phyloP scores from a whole-genome alignment of 306 rosid genomes.

The Macrotyloma uniflorum region DNA sequence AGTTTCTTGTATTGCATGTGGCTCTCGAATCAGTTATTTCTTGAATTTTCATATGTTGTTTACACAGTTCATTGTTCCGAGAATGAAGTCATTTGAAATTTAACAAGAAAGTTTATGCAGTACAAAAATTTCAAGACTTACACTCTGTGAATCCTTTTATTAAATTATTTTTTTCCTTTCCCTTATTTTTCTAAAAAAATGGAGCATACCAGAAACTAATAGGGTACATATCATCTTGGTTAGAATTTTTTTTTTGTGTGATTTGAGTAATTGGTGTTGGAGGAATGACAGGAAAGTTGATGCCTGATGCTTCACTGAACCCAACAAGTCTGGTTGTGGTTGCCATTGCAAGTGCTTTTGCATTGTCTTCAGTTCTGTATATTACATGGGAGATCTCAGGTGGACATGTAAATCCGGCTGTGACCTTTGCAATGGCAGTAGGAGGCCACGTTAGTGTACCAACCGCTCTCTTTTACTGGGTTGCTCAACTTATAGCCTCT shows the following conservation, averaged over 20 bases:
- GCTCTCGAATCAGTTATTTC: not conserved
- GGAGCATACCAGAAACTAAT: not conserved
- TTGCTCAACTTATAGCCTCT: conserved; percentile 77
- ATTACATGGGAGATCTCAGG: conserved; percentile 68
- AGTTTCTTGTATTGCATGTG: not conserved
- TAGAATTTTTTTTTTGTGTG: not conserved
- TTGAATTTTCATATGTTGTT: not conserved
- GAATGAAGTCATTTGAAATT: too few relatives aligned
- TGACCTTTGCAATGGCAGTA: conserved; percentile 78
- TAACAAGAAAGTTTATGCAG: not conserved
- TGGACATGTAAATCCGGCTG: conserved; percentile 89
- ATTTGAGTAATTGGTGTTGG: conserved; percentile 3
- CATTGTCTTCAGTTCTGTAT: conserved; percentile 58
- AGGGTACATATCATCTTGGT: not conserved
- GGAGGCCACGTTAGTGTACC: conserved; percentile 83
- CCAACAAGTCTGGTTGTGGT: conserved; percentile 59
- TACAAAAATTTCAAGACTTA: too few relatives aligned
- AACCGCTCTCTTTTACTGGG: conserved; percentile 79
- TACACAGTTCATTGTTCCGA: too few relatives aligned
- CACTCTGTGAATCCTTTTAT: not conserved
- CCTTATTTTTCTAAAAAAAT: not conserved
- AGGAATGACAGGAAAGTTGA: conserved; percentile 62
- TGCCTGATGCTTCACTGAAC: conserved; percentile 64
- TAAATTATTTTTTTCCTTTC: not conserved
- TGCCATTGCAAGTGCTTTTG: conserved; percentile 64